Evolutionary conservation across 2,329 filamentous ascomycete genomes (phyloP).

Genomic region (Ambrosiella xylebori): DNA sequence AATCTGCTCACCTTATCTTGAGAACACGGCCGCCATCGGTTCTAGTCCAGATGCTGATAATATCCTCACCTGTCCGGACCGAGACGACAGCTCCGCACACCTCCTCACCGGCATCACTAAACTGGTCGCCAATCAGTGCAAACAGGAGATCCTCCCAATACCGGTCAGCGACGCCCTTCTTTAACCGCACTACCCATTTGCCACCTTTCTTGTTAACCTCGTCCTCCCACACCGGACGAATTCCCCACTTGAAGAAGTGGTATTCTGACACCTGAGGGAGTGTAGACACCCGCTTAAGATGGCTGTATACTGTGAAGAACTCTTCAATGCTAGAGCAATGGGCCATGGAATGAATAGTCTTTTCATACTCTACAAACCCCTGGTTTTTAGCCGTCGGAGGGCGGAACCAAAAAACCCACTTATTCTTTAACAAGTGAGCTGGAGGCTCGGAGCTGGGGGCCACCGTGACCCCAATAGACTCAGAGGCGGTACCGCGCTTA

Average conservation of each 20-base stretch:
- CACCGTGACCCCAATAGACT: conserved; percentile 18
- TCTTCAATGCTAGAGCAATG: conserved; percentile 69
- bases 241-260: conserved; percentile 92
- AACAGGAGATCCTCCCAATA: conserved; percentile 94
- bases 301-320: conserved; percentile 77
- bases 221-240: conserved; percentile 96
- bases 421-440: conserved; percentile 51
- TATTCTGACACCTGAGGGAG: conserved; percentile 92
- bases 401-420: conserved; percentile 94
- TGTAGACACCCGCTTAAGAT: conserved; percentile 74
- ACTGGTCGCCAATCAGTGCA: conserved; percentile 85
- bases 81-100: conserved; percentile 90
- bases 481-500: neutral
- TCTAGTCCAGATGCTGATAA: conserved; percentile 93
- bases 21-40: conserved; percentile 85
- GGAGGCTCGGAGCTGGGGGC: conserved; percentile 17
- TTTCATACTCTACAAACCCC: conserved; percentile 77
- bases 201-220: conserved; percentile 91
- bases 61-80: conserved; percentile 88
- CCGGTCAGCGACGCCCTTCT: conserved; percentile 90
- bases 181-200: conserved; percentile 92
- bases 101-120: conserved; percentile 80
- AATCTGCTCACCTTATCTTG: conserved; percentile 64
- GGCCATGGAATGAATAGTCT: conserved; percentile 78
- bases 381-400: conserved; percentile 94